A percentile compares a stretch with the other conserved stretches of the same genome.
Evolutionary conservation across 768 basidiomycete genomes (phyloP).

Genomic region (Nidularia pulvinata): DNA sequence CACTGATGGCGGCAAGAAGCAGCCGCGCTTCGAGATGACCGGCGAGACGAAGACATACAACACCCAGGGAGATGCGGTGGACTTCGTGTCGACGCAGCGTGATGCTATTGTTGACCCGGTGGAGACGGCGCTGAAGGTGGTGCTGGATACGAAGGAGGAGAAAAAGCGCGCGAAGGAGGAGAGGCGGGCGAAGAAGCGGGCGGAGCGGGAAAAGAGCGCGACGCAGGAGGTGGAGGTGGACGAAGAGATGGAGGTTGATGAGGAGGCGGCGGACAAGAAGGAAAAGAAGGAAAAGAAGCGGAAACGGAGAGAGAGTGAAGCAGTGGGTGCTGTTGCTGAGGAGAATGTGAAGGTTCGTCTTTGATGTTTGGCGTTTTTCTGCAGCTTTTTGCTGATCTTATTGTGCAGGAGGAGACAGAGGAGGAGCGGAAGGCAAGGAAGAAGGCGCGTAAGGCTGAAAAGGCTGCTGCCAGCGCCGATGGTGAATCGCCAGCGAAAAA

Average conservation of each 20-base stretch:
- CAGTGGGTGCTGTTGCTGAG: constrained; percentile 31
- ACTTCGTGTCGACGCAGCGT: constrained; percentile 84
- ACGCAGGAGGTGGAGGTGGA: constrained; percentile 31
- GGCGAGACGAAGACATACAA: constrained; percentile 87
- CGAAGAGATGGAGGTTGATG: constrained; percentile 35
- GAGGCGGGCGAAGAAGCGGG: constrained; percentile 68
- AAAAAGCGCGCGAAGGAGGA: constrained; percentile 83
- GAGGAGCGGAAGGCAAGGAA: constrained; percentile 82
- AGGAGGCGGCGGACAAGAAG: constrained; percentile 25
- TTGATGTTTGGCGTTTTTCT: constrained; percentile 4
- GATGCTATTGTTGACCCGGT: constrained; percentile 78
- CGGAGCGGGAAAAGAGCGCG: constrained; percentile 40
- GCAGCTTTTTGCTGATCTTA: constrained; percentile 4
- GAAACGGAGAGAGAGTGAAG: constrained; percentile 59
- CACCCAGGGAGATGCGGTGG: constrained; percentile 78
- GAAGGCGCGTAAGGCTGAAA: constrained; percentile 79
- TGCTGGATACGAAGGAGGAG: constrained; percentile 85
- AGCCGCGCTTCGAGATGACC: constrained; percentile 78
- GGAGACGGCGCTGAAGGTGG: constrained; percentile 72
- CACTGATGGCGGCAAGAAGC: constrained; percentile 58
- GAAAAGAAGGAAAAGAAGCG: constrained; percentile 48
- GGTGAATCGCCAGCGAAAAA: constrained; percentile 44
- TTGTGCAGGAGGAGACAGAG: constrained; percentile 65
- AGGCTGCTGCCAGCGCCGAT: constrained; percentile 39
- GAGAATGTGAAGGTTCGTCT: constrained; percentile 36